phyloP scores from a whole-genome alignment of 164 flowering plant genomes.

The Liquidambar formosana region DNA sequence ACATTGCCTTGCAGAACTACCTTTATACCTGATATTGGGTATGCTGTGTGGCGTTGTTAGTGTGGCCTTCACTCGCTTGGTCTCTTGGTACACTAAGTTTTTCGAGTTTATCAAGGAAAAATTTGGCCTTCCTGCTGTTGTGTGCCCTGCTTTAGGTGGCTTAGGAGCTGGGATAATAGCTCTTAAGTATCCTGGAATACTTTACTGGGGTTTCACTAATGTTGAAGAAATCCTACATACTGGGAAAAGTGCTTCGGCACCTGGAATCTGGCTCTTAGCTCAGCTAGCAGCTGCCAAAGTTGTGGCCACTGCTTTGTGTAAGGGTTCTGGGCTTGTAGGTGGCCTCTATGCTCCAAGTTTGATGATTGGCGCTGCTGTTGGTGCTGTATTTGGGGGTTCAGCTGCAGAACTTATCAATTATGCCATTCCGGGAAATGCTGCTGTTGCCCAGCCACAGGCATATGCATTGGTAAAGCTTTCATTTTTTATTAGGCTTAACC shows the following conservation, averaged over 20 bases:
- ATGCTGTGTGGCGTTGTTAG: conserved; percentile 99
- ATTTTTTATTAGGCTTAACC: conserved; percentile 1
- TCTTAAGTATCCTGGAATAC: conserved; percentile 90
- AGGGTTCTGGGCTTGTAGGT: conserved; percentile 98
- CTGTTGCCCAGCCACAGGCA: conserved; percentile 98
- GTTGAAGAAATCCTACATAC: conserved; percentile 97
- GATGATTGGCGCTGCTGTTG: conserved; percentile 99
- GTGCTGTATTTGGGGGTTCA: conserved; percentile 97
- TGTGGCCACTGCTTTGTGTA: conserved; percentile 94
- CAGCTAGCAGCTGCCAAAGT: conserved; percentile 95
- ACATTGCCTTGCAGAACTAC: conserved; percentile 68
- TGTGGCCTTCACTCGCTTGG: conserved; percentile 85
- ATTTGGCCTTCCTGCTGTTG: conserved; percentile 79
- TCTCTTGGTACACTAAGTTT: conserved; percentile 71
- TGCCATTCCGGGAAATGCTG: conserved; percentile 95
- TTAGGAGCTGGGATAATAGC: conserved; percentile 97
- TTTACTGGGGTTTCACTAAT: conserved; percentile 99
- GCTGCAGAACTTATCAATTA: conserved; percentile 91
- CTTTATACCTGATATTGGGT: conserved; percentile 90
- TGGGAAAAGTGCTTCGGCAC: conserved; percentile 96
- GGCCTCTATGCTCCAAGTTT: conserved; percentile 99
- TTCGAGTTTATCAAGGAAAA: conserved; percentile 78
- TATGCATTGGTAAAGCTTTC: conserved; percentile 79
- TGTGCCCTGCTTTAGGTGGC: conserved; percentile 96
- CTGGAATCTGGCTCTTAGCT: conserved; percentile 91